A percentile compares a stretch with the other conserved stretches of the same genome.
Conservation (phyloP, 148 eudicot genomes). For the Rhododendron mucronatum region DNA sequence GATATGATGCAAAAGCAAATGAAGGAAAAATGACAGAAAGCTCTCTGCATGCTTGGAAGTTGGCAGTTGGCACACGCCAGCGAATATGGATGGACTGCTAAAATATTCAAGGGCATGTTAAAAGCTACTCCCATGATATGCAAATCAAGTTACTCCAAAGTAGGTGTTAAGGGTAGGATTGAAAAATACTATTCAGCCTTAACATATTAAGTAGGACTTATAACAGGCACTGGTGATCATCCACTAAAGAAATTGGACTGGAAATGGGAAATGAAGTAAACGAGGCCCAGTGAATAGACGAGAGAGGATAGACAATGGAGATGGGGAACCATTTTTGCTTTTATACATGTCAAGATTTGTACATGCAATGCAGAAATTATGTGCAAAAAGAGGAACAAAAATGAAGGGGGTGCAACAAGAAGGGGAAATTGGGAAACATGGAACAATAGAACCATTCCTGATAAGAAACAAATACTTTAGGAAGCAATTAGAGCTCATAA, state of each 20-base stretch:
- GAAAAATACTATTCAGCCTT: background rate
- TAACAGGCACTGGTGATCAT: background rate
- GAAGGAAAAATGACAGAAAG: background rate
- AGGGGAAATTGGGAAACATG: background rate
- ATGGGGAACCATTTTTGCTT: background rate
- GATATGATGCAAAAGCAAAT: background rate
- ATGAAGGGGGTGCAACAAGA: background rate
- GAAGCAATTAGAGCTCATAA: background rate
- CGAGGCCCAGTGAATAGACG: background rate
- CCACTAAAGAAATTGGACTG: slow-evolving; percentile 1
- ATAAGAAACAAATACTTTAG: background rate
- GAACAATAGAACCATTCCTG: background rate
- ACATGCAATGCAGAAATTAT: slow-evolving; percentile 1
- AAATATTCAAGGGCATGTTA: background rate
- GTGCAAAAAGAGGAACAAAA: background rate
- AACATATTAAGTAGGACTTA: background rate
- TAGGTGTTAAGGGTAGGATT: background rate
- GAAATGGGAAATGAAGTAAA: background rate
- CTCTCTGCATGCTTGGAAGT: background rate
- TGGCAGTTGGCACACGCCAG: background rate
- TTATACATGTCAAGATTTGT: background rate
- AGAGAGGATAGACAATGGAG: background rate
- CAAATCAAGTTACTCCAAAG: background rate
- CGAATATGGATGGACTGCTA: background rate
- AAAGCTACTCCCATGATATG: background rate